Base-by-base conservation (phyloP, 768 basidiomycete species). In the Cystobasidium onofrii region DNA sequence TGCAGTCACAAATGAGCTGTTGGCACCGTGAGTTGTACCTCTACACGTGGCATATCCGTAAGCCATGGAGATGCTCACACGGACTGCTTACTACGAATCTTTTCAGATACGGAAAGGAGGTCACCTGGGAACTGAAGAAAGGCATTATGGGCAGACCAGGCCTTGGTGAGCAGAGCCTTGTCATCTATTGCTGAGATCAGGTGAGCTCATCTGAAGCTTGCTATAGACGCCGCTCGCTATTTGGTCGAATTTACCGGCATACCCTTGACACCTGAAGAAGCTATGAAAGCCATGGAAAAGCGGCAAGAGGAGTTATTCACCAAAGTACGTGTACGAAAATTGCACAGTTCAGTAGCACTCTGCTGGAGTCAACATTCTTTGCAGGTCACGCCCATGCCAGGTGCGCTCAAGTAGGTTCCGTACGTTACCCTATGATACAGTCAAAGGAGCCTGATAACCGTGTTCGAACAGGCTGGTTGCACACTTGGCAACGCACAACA, bases 291-390 rank as follows among this genome's bases (percentile, higher is more conserved):
- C 1, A 72, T 63, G 44, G 34, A 60, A 29, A 29, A 41, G 43
- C 34, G 54, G 4, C 74, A 75, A 62, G 74, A 75, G n/a, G 74
- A 75, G 60, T 41, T 75, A 3, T 75, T 75, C 69, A 41, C 23
- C n/a, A 61, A 72, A 41, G 73, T 74, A 50, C 34, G 66, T n/a
- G 27, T 50, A n/a, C n/a, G n/a, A n/a, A 31, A 54, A n/a, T 17
- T 3, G 7, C 52, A 62, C 27, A 4, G 69, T 23, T 27, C 55
- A 34, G 43, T 13, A 23, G n/a, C n/a, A n/a, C n/a, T n/a, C n/a
- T n/a, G 33, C 55, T 25, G 25, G 12, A 6, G 29, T 20, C 10
- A 4, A 7, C 27, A 7, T 52, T 25, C 10, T 52, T 25, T 31
- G n/a, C n/a, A 73, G 72, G 72, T 74, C 15, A 31, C 73, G 27